A percentile compares a stretch with the other conserved stretches of the same genome.
Conservation (phyloP, 2,329 filamentous ascomycete genomes). For the Sphaceloma murrayae region DNA sequence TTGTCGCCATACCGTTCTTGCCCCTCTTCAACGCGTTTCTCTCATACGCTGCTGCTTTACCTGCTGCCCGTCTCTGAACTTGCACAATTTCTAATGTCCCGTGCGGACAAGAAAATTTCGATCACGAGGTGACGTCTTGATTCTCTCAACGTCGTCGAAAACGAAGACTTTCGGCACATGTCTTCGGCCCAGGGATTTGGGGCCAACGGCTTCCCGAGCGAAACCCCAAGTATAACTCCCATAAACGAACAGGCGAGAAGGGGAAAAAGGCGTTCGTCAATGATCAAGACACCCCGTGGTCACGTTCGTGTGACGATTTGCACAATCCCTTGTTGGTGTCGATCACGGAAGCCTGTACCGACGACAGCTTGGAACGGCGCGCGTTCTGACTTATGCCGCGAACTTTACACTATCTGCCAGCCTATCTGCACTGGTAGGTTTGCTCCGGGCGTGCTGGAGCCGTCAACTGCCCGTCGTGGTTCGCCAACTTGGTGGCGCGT, state of each 20-base stretch:
- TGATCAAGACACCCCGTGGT: too few relatives aligned
- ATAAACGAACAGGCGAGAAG: too few relatives aligned
- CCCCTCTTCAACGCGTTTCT: too few relatives aligned
- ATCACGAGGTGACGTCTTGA: background rate
- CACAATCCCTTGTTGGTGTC: background rate
- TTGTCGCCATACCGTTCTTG: too few relatives aligned
- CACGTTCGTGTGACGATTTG: conserved; percentile 7
- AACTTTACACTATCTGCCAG: too few relatives aligned
- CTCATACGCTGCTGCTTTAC: background rate
- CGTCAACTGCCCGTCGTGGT: too few relatives aligned
- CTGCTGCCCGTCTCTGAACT: background rate
- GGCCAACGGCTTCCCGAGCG: conserved; percentile 1
- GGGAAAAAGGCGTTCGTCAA: too few relatives aligned
- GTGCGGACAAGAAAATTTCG: background rate
- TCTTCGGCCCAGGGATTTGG: conserved; percentile 3
- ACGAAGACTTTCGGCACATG: too few relatives aligned
- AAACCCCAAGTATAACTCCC: background rate
- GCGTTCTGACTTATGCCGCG: background rate
- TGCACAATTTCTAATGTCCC: background rate
- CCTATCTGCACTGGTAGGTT: too few relatives aligned
- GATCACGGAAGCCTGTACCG: background rate
- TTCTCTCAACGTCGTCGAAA: too few relatives aligned
- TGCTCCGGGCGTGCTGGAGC: too few relatives aligned
- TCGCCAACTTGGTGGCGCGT: too few relatives aligned
- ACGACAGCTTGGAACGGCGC: background rate